Evolutionary conservation across 164 flowering plant genomes (phyloP).

Genomic region (Chloranthus sessilifolius): DNA sequence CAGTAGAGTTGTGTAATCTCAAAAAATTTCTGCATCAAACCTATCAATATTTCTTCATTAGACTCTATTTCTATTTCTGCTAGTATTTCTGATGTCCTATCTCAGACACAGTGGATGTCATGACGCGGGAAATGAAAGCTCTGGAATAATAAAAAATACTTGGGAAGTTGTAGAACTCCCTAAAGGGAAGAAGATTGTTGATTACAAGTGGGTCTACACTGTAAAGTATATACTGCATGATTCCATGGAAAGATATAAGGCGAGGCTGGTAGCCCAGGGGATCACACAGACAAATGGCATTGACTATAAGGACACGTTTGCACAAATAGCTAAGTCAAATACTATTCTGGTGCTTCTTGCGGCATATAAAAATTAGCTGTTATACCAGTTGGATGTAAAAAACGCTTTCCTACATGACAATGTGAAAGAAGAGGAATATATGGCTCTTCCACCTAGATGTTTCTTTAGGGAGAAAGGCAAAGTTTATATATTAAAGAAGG

Average conservation of each 20-base stretch:
- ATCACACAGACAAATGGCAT: conserved; percentile 1
- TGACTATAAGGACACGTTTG: conserved; percentile 1
- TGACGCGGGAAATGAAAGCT: too few species aligned
- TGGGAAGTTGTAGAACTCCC: background rate
- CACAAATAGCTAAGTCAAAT: background rate
- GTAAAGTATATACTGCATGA: background rate
- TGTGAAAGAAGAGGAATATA: too few species aligned
- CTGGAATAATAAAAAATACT: background rate
- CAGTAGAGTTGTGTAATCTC: too few species aligned
- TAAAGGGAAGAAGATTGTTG: background rate
- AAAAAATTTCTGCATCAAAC: too few species aligned
- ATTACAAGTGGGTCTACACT: background rate
- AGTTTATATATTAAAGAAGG: too few species aligned
- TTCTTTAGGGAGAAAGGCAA: too few species aligned
- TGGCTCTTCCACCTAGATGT: background rate
- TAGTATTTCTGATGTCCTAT: too few species aligned
- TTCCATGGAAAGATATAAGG: conserved; percentile 1
- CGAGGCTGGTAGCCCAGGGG: background rate
- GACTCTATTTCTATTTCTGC: too few species aligned
- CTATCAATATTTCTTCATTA: too few species aligned
- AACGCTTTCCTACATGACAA: too few species aligned
- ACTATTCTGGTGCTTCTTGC: background rate
- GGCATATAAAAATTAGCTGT: background rate
- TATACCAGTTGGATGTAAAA: too few species aligned
- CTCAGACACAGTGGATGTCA: too few species aligned